A percentile compares a stretch with the other conserved stretches of the same genome.
Evolutionary conservation across 257 asterid species (phyloP).

Genomic region (Jacaranda mimosifolia): DNA sequence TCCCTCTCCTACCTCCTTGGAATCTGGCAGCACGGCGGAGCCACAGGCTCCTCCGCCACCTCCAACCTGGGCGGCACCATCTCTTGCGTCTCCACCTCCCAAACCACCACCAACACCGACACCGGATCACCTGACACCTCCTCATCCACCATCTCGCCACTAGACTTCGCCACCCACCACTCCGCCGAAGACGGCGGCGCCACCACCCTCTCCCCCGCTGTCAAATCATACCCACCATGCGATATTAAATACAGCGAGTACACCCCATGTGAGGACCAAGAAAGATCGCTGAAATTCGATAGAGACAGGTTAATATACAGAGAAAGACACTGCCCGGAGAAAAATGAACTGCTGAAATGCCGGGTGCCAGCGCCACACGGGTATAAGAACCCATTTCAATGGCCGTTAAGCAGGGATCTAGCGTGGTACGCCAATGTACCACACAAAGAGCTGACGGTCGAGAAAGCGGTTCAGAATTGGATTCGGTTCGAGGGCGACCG

Average conservation of each 20-base stretch:
- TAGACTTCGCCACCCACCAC: conserved; percentile 72
- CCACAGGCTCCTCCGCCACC: conserved; percentile 27
- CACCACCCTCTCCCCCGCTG: conserved; percentile 13
- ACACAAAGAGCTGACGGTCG: conserved; percentile 83
- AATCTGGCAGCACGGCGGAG: conserved; percentile 59
- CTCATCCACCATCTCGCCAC: conserved; percentile 43
- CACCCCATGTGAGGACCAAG: conserved; percentile 85
- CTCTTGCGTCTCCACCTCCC: conserved; percentile 29
- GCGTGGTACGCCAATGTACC: conserved; percentile 93
- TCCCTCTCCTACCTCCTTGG: conserved; percentile 71
- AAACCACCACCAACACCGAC: conserved; percentile 23
- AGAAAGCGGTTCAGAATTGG: conserved; percentile 95
- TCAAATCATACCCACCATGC: conserved; percentile 58
- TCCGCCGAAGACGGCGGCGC: conserved; percentile 47
- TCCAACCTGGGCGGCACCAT: neutral
- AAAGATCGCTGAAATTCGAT: conserved; percentile 58
- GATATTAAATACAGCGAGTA: conserved; percentile 66
- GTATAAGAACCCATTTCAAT: conserved; percentile 73
- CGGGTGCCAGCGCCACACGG: conserved; percentile 81
- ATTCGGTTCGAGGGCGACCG: conserved; percentile 76
- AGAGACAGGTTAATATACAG: conserved; percentile 68
- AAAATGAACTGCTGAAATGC: conserved; percentile 62
- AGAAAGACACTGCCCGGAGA: conserved; percentile 80
- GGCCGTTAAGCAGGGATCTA: conserved; percentile 82
- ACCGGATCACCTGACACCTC: neutral